Evolutionary conservation across 306 rosid species (phyloP).

Genomic region (Acacia acuminata): DNA sequence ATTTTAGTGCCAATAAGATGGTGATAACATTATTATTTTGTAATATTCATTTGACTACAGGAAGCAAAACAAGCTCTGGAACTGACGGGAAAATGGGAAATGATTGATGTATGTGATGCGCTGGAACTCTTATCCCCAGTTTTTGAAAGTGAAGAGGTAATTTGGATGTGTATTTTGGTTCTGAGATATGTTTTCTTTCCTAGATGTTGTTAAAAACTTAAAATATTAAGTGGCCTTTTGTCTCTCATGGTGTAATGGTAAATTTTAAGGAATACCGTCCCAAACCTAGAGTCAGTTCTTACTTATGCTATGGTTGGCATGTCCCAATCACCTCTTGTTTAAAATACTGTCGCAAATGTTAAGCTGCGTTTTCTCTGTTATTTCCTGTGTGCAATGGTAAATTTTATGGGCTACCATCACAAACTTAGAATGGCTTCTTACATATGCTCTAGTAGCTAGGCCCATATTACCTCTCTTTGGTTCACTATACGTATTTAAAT

Average conservation of each 20-base stretch:
- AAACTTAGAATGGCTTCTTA: not conserved
- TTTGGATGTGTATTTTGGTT: constrained; percentile 9
- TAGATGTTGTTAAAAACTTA: not conserved
- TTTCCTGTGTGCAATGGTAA: not conserved
- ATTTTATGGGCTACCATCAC: not conserved
- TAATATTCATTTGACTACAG: constrained; percentile 51
- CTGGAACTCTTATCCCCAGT: constrained; percentile 93
- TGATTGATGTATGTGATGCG: constrained; percentile 96
- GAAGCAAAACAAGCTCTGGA: constrained; percentile 98
- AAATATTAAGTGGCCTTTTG: not conserved
- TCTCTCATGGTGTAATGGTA: not conserved
- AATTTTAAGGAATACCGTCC: not conserved
- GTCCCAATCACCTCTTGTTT: not conserved
- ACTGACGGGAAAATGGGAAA: constrained; percentile 90
- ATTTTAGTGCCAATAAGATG: constrained; percentile 1
- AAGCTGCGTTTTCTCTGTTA: not conserved
- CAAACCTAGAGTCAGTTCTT: not conserved
- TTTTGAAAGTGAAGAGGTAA: constrained; percentile 98
- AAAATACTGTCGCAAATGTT: not conserved
- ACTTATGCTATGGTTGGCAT: not conserved
- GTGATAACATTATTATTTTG: constrained; percentile 15
- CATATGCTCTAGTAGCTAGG: not conserved
- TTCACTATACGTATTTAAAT: not conserved
- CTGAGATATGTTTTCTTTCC: not conserved
- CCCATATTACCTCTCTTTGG: not conserved